Conservation (phyloP, 176 grass and related monocot genomes). For the Pontederia paniculata region DNA sequence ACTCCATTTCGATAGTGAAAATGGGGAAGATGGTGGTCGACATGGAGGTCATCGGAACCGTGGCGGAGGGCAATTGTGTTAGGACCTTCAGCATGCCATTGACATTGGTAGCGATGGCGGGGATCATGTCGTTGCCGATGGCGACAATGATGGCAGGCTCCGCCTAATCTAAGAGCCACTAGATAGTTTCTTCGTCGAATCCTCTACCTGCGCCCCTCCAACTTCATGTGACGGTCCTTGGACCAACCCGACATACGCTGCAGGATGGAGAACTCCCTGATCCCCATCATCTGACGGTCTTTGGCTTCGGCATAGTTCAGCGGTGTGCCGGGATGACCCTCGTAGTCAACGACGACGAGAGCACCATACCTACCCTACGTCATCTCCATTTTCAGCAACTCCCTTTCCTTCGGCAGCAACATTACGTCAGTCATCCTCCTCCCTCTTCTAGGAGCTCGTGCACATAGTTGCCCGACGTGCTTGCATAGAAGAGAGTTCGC, state of each 20-base stretch:
- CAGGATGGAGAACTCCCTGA: background rate
- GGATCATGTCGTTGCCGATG: background rate
- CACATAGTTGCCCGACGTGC: no score
- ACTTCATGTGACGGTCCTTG: background rate
- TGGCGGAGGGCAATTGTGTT: background rate
- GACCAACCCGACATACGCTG: no score
- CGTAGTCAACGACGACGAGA: no score
- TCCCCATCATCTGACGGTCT: background rate
- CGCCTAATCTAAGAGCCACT: background rate
- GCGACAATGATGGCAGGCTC: slow-evolving; percentile 1
- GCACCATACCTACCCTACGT: background rate
- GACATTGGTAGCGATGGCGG: background rate
- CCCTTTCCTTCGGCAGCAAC: background rate
- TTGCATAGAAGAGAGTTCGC: no score
- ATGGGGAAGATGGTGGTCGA: background rate
- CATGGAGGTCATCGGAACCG: background rate
- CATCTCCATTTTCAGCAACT: background rate
- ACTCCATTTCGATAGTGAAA: no score
- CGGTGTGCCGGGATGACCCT: background rate
- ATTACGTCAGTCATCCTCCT: no score
- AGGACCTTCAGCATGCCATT: background rate
- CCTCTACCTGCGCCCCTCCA: background rate
- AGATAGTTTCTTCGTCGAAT: background rate
- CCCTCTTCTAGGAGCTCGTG: no score
- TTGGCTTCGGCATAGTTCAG: background rate